Percentiles rank a stretch among this genome's conserved stretches.
Evolutionary conservation across 176 grass and related monocot species (phyloP).

Genomic region (Pontederia paniculata): DNA sequence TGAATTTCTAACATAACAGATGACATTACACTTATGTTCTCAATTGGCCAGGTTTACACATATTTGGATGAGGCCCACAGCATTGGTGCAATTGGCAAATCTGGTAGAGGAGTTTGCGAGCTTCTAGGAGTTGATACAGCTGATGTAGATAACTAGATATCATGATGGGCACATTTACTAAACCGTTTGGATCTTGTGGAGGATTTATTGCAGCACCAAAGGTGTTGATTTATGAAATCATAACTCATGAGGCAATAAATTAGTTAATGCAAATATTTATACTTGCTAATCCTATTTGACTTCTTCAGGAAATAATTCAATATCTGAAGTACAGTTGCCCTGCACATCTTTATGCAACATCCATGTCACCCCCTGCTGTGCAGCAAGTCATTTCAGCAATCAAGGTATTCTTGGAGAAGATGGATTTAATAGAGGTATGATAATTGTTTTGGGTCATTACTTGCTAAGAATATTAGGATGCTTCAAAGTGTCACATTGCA

Average conservation of each 20-base stretch:
- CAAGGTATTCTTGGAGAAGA: slow-evolving; percentile 79
- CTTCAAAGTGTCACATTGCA: background rate
- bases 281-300: slow-evolving; percentile 8
- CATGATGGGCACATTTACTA: slow-evolving; percentile 91
- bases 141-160: slow-evolving; percentile 81
- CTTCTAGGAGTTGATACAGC: slow-evolving; percentile 64
- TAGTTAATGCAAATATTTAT: background rate
- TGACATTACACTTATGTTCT: slow-evolving; percentile 13
- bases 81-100: slow-evolving; percentile 72
- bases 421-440: slow-evolving; percentile 63
- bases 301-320: slow-evolving; percentile 68
- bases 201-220: slow-evolving; percentile 84
- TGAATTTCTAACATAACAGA: background rate
- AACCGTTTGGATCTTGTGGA: slow-evolving; percentile 77
- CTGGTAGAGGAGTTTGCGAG: slow-evolving; percentile 72
- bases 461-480: background rate
- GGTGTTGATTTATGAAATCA: slow-evolving; percentile 13
- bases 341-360: slow-evolving; percentile 78
- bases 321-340: slow-evolving; percentile 66
- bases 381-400: slow-evolving; percentile 75
- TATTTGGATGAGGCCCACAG: slow-evolving; percentile 86
- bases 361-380: slow-evolving; percentile 78
- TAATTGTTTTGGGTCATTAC: too few species aligned
- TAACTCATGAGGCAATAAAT: background rate
- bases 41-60: slow-evolving; percentile 43